Conservation (phyloP, 306 rosid species). For the Echinosophora koreensis region DNA sequence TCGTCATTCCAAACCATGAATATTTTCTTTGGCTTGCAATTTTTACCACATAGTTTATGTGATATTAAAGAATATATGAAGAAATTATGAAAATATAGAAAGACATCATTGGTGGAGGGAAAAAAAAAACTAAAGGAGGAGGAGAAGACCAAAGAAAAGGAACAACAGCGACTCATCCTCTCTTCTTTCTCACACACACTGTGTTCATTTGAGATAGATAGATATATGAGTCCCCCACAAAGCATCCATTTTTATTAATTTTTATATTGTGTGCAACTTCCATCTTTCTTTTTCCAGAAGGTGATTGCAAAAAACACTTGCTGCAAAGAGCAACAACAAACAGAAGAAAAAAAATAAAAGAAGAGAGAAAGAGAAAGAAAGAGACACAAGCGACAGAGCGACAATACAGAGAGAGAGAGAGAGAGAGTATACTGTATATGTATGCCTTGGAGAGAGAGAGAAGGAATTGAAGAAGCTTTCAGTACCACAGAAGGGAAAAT, state of each 20-base stretch:
- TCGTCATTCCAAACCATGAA: constrained; percentile 41
- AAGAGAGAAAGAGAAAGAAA: constrained; percentile 72
- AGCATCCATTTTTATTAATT: constrained; percentile 59
- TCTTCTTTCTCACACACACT: constrained; percentile 36
- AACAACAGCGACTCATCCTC: constrained; percentile 70
- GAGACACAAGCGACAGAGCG: constrained; percentile 74
- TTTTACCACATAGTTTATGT: constrained; percentile 19
- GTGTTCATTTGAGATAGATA: constrained; percentile 64
- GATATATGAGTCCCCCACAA: constrained; percentile 63
- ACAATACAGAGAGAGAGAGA: constrained; percentile 57
- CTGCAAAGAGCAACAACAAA: constrained; percentile 59
- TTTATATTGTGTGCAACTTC: constrained; percentile 45
- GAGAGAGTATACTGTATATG: background rate
- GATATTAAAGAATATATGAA: constrained; percentile 36
- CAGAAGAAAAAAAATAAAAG: constrained; percentile 56
- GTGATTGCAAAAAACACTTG: constrained; percentile 68
- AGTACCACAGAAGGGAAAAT: constrained; percentile 75
- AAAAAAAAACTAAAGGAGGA: constrained; percentile 50
- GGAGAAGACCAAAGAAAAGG: constrained; percentile 49
- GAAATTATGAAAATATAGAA: constrained; percentile 41
- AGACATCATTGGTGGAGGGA: constrained; percentile 58
- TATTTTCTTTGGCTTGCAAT: constrained; percentile 26
- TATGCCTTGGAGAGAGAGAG: constrained; percentile 43
- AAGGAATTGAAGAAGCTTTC: constrained; percentile 72
- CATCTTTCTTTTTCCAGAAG: constrained; percentile 80